Evolutionary conservation across 192 early-diverging fungal species (phyloP).

Genomic region (Coemansia sp.): DNA sequence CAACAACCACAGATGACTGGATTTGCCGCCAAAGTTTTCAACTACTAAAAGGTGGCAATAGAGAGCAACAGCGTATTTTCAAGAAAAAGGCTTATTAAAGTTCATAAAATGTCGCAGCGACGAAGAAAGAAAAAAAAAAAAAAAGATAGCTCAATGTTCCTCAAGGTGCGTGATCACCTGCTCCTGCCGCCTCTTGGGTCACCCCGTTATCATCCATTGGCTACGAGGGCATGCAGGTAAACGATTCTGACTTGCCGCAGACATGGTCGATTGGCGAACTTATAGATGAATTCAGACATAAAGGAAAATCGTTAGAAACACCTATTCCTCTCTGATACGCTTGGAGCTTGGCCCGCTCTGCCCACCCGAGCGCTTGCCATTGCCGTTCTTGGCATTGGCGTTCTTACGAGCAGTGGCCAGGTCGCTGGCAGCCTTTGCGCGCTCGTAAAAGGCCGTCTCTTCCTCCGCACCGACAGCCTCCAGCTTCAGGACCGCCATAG

Average conservation of each 20-base stretch:
- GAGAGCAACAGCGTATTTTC: background rate
- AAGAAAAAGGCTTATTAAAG: background rate
- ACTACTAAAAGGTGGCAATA: background rate
- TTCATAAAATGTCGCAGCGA: background rate
- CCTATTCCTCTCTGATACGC: constrained; percentile 22
- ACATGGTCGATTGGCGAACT: background rate
- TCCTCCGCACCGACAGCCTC: constrained; percentile 23
- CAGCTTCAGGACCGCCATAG: constrained; percentile 23
- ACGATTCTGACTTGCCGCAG: background rate
- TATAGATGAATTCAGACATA: background rate
- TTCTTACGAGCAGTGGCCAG: background rate
- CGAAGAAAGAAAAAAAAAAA: background rate
- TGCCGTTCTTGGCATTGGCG: constrained; percentile 9
- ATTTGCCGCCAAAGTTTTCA: background rate
- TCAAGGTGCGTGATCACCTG: background rate
- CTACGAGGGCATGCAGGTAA: background rate
- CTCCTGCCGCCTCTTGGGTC: background rate
- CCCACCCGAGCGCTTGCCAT: constrained; percentile 17
- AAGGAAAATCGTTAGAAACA: background rate
- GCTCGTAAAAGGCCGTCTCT: constrained; percentile 43
- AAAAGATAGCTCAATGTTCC: background rate
- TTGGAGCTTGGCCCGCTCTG: background rate
- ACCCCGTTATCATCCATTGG: background rate
- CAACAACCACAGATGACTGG: background rate
- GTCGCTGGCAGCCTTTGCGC: constrained; percentile 25